Evolutionary conservation across 1,284 basidiomycete genomes (phyloP).

Genomic region (Peniophora sp.): DNA sequence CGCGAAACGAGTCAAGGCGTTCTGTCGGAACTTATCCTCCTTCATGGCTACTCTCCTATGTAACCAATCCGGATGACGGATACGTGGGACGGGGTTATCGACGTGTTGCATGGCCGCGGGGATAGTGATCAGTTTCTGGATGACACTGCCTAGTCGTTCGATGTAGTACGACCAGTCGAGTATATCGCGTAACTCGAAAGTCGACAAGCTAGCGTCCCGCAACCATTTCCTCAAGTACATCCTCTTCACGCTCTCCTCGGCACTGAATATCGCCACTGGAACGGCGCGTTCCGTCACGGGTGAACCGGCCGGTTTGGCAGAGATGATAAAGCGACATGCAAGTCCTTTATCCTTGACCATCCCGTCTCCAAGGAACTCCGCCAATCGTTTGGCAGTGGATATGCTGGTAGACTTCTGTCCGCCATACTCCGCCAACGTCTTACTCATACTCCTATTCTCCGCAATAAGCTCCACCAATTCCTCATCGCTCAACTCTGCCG

Average conservation of each 20-base stretch:
- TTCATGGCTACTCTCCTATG: slow-evolving; percentile 84
- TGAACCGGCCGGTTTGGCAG: slow-evolving; percentile 86
- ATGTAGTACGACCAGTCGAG: slow-evolving; percentile 99
- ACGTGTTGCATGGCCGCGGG: slow-evolving; percentile 99
- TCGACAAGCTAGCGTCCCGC: slow-evolving; percentile 83
- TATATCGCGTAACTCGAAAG: slow-evolving; percentile 91
- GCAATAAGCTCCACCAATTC: slow-evolving; percentile 98
- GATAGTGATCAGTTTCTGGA: slow-evolving; percentile 99
- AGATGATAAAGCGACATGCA: slow-evolving; percentile 99
- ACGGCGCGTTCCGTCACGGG: slow-evolving; percentile 97
- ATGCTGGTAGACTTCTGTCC: slow-evolving; percentile 98
- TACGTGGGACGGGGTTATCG: slow-evolving; percentile 91
- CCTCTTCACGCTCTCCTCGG: slow-evolving; percentile 86
- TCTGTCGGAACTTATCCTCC: slow-evolving; percentile 97
- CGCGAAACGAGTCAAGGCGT: slow-evolving; percentile 88
- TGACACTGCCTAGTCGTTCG: slow-evolving; percentile 94
- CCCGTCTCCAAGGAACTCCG: slow-evolving; percentile 95
- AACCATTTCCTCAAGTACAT: slow-evolving; percentile 95
- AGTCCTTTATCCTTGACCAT: slow-evolving; percentile 99
- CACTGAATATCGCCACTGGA: slow-evolving; percentile 98
- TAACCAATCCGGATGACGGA: slow-evolving; percentile 97
- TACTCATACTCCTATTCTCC: slow-evolving; percentile 98
- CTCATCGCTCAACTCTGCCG: slow-evolving; percentile 78
- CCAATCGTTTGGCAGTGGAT: slow-evolving; percentile 90
- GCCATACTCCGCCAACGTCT: slow-evolving; percentile 93